Evolutionary conservation across 2,329 filamentous ascomycete genomes (phyloP).

Genomic region (Malbranchea cinnamomea): DNA sequence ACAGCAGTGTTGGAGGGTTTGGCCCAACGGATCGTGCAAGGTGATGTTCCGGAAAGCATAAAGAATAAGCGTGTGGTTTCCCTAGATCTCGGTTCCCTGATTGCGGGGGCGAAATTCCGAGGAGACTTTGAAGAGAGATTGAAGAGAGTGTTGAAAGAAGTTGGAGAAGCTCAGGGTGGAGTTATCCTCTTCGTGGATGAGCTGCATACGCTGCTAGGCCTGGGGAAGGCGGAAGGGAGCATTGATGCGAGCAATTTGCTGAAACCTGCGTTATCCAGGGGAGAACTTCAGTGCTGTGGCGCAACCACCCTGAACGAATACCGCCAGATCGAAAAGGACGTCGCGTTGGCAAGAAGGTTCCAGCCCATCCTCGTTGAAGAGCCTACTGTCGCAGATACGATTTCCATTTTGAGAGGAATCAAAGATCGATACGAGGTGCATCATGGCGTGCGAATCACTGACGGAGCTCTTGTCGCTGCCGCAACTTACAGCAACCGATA

Average conservation of each 20-base stretch:
- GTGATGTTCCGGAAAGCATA: constrained; percentile 89
- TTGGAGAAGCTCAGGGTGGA: constrained; percentile 72
- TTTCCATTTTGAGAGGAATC: constrained; percentile 89
- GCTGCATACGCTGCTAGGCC: constrained; percentile 74
- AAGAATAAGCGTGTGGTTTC: constrained; percentile 85
- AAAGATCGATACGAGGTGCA: constrained; percentile 97
- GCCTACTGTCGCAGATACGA: constrained; percentile 78
- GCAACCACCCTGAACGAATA: constrained; percentile 91
- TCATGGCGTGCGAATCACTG: constrained; percentile 88
- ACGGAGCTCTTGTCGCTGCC: constrained; percentile 79
- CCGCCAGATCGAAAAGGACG: constrained; percentile 86
- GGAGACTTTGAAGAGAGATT: constrained; percentile 92
- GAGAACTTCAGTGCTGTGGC: constrained; percentile 87
- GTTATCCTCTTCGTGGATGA: constrained; percentile 95
- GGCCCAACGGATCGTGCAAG: constrained; percentile 74
- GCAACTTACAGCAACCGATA: constrained; percentile 90
- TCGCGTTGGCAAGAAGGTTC: constrained; percentile 79
- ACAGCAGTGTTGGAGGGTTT: constrained; percentile 86
- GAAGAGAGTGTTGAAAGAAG: constrained; percentile 82
- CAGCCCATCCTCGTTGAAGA: constrained; percentile 92
- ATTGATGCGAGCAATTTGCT: constrained; percentile 92
- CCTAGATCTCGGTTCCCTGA: constrained; percentile 78
- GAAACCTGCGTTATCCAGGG: constrained; percentile 83
- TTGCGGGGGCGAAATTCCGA: constrained; percentile 87
- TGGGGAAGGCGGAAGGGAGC: constrained; percentile 89